Percentiles rank a stretch among this genome's conserved stretches.
Evolutionary conservation across 371 early-diverging fungal species (phyloP).

Genomic region (Mucor ambiguus): DNA sequence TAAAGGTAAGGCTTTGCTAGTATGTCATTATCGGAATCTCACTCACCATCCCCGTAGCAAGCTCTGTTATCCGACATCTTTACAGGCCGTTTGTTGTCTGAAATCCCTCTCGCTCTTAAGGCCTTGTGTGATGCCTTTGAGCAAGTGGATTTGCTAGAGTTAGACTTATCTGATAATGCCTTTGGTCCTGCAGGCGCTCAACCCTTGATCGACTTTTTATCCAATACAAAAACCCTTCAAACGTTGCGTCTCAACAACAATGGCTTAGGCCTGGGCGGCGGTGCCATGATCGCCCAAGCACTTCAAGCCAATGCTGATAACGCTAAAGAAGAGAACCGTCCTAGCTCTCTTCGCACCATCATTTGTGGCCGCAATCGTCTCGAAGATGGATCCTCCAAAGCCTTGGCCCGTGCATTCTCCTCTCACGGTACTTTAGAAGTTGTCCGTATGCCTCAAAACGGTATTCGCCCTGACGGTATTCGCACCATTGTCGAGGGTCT

Average conservation of each 20-base stretch:
- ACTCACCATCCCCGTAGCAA: slow-evolving; percentile 18
- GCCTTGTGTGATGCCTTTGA: slow-evolving; percentile 85
- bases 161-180: slow-evolving; percentile 96
- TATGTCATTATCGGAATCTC: too few relatives aligned
- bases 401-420: slow-evolving; percentile 82
- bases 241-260: slow-evolving; percentile 93
- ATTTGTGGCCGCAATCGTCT: slow-evolving; percentile 94
- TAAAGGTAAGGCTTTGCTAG: slow-evolving; percentile 64
- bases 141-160: slow-evolving; percentile 71
- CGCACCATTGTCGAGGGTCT: slow-evolving; percentile 72
- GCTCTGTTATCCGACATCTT: slow-evolving; percentile 89
- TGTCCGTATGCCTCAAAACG: slow-evolving; percentile 96
- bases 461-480: slow-evolving; percentile 95
- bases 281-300: slow-evolving; percentile 85
- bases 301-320: slow-evolving; percentile 75
- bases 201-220: slow-evolving; percentile 84
- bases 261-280: slow-evolving; percentile 92
- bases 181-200: slow-evolving; percentile 95
- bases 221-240: slow-evolving; percentile 77
- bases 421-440: slow-evolving; percentile 76
- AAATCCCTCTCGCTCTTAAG: slow-evolving; percentile 85
- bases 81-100: slow-evolving; percentile 88
- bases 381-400: slow-evolving; percentile 81
- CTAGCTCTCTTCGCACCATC: slow-evolving; percentile 76
- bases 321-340: slow-evolving; percentile 61